phyloP scores from a whole-genome alignment of 1,284 basidiomycete genomes.

The Ceratobasidium sp. region DNA sequence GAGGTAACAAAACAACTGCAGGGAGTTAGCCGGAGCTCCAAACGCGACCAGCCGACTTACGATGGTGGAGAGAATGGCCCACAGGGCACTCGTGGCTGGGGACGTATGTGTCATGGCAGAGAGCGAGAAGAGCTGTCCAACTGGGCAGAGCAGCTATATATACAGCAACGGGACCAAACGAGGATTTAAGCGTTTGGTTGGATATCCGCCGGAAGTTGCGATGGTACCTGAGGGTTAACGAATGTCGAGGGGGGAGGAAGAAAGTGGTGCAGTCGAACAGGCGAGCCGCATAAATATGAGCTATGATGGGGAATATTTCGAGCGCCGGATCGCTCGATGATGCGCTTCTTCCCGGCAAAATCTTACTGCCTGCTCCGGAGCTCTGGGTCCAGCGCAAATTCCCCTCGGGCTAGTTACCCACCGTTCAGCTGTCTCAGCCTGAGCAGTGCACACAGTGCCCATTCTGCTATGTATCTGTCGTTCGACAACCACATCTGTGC shows the following conservation, averaged over 20 bases:
- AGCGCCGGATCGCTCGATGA: not conserved
- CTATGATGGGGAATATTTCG: constrained; percentile 9
- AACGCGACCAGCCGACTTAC: constrained; percentile 9
- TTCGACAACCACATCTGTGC: too few species aligned
- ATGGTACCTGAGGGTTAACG: not conserved
- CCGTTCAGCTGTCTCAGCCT: not conserved
- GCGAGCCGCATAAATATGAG: not conserved
- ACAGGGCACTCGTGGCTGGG: constrained; percentile 35
- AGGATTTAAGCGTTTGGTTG: not conserved
- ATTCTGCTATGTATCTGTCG: too few species aligned
- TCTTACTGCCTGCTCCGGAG: not conserved
- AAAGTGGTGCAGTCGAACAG: not conserved
- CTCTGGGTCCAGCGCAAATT: not conserved
- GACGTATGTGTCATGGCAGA: constrained; percentile 38
- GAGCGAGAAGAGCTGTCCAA: not conserved
- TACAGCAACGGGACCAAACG: not conserved
- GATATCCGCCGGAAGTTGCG: not conserved
- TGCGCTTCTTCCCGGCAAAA: not conserved
- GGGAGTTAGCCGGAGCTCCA: not conserved
- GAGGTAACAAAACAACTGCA: constrained; percentile 32
- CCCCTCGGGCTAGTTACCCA: not conserved
- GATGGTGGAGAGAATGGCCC: constrained; percentile 37
- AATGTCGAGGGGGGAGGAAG: not conserved
- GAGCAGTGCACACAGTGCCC: not conserved
- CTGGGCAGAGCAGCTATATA: not conserved